Base-by-base conservation (phyloP, 2,329 filamentous ascomycete species). In the Ampelomyces quisqualis region DNA sequence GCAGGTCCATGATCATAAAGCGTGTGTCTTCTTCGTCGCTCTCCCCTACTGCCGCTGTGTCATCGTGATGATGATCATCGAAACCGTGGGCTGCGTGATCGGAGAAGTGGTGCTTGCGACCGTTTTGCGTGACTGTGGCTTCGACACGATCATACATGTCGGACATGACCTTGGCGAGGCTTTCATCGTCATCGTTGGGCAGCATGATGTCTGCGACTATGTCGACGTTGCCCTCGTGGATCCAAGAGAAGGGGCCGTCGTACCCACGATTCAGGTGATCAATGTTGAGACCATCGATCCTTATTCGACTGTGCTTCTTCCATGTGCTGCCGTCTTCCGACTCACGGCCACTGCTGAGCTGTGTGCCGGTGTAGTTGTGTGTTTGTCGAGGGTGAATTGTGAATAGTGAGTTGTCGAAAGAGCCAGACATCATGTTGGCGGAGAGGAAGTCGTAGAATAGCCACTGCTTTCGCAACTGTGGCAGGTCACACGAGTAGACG, bases 91-190 rank as follows among this genome's bases (percentile, higher is more conserved):
- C 50, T 44, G 58, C 60, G 57, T 62, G 65, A 26, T 68, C 60
- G 7, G 61, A 62, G 40, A 61, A 63, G 40, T 68, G 59, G 36
- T 67, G 57, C n/a, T 61, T 68, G 51, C 86, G 83, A 19, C 83
- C 80, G 61, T 89, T 89, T 18, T 85, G 82, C 1, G 85, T 89
- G 15, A 97, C 90, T 0, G 90, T 90, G 29, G 93, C 90, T 70
- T 98, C 93, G 62, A 98, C 81, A 47, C 89, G 87, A 66, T 97
- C 91, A 69, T 97, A 97, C 59, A 98, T 90, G 63, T 96, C 90
- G n/a, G 86, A 85, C 79, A 98, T 87, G 31, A 96, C 90, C 66
- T 96, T 96, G 17, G 85, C 86, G 40, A 98, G 84, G 49, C 90
- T 88, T 48, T 91, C 90, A 44, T 95, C 88, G 27, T 82, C 81